A percentile compares a stretch with the other conserved stretches of the same genome.
phyloP scores from a whole-genome alignment of 1,139 yeast species.

The Lodderomyces elongisporus region DNA sequence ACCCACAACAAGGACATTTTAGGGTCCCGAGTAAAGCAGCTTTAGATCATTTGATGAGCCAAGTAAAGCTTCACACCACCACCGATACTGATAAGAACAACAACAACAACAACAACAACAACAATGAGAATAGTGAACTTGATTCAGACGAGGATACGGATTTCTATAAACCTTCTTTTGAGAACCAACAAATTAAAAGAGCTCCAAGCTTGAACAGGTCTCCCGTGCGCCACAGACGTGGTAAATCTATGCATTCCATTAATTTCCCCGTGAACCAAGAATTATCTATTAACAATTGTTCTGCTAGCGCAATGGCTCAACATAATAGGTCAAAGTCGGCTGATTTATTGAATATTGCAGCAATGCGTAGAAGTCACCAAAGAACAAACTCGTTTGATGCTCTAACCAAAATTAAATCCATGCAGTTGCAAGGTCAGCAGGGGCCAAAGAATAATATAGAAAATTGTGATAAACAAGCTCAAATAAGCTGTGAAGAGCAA shows the following conservation, averaged over 20 bases:
- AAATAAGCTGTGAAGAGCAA: too few species aligned
- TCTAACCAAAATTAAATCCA: constrained; percentile 1
- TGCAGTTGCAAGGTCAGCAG: background rate
- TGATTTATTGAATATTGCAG: background rate
- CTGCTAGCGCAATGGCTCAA: background rate
- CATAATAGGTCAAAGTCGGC: constrained; percentile 6
- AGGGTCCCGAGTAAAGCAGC: constrained; percentile 35
- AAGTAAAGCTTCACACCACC: constrained; percentile 17
- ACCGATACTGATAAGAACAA: constrained; percentile 19
- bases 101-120: constrained; percentile 10
- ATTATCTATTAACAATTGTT: too few species aligned
- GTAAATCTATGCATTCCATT: constrained; percentile 37
- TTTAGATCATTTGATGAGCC: constrained; percentile 23
- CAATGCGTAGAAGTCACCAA: constrained; percentile 6
- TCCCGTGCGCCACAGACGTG: constrained; percentile 35
- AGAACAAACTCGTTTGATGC: constrained; percentile 14
- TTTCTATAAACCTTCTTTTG: too few species aligned
- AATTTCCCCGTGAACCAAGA: constrained; percentile 18
- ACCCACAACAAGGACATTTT: constrained; percentile 17
- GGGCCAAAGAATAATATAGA: background rate
- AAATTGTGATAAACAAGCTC: too few species aligned
- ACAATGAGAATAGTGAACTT: too few species aligned
- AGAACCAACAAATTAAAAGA: too few species aligned
- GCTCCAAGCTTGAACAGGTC: constrained; percentile 16
- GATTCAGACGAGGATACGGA: too few species aligned